phyloP scores from a whole-genome alignment of 176 grass and related monocot genomes.

The Elymus sibiricus region DNA sequence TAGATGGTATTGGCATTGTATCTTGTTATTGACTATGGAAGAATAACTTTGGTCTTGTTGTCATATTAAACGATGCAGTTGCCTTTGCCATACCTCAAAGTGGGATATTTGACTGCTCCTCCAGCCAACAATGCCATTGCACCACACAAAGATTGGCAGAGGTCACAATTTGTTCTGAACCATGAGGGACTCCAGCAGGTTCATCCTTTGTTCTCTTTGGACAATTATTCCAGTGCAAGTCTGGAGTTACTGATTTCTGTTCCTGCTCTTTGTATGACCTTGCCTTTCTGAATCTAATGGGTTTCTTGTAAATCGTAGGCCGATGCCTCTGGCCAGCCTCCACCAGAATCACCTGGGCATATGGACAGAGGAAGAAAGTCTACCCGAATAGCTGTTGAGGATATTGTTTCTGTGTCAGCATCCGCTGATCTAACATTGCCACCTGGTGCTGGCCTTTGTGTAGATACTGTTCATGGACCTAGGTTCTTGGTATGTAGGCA shows the following conservation, averaged over 20 bases:
- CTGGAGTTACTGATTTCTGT: conserved; percentile 11
- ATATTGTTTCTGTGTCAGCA: conserved; percentile 78
- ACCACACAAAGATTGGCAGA: conserved; percentile 91
- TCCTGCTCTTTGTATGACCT: neutral
- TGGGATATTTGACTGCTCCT: conserved; percentile 82
- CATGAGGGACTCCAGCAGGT: conserved; percentile 94
- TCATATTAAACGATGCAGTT: conserved; percentile 48
- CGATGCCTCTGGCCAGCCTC: conserved; percentile 46
- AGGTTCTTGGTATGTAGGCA: conserved; percentile 65
- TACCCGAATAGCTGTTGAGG: conserved; percentile 66
- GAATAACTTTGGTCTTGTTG: neutral
- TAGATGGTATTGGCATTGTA: neutral
- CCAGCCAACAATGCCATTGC: conserved; percentile 65
- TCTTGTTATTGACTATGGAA: conserved; percentile 10
- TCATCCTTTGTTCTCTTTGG: neutral
- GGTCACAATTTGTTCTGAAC: conserved; percentile 89
- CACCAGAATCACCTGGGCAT: conserved; percentile 41
- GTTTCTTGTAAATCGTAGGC: conserved; percentile 43
- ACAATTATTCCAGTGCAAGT: neutral
- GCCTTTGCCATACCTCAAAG: conserved; percentile 96
- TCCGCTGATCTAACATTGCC: conserved; percentile 88
- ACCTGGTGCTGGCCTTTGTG: conserved; percentile 80
- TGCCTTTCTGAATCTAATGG: conserved; percentile 5
- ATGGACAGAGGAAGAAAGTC: conserved; percentile 47
- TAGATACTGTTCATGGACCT: conserved; percentile 77